Evolutionary conservation across 2,329 filamentous ascomycete species (phyloP), one percentile per base, ranked within the genome.

Genomic region (Colletotrichum tanaceti): DNA sequence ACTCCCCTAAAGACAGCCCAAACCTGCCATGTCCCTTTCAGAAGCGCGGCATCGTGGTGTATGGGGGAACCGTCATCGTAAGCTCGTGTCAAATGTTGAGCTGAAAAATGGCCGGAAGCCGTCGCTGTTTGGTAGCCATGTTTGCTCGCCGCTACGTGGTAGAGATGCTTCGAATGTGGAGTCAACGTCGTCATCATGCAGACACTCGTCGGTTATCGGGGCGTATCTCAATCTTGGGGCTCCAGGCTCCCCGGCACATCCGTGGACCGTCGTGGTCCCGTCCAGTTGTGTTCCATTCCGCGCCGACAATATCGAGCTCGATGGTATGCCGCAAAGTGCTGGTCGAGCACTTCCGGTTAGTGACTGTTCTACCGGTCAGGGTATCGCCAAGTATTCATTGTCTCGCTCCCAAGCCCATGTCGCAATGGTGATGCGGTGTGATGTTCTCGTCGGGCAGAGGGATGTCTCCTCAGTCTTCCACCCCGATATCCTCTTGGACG

Each of bases 401-500:
- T 32, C 50, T 22, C 32, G 20, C 32, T 16, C 50, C n/a, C n/a
- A 38, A 20, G 20, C 50, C 28, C 28, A 9, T 32, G 28, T 32
- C 28, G 28, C 28, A 32, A 10, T 32, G 28, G 28, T 32, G 7
- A 32, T 32, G 32, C 50, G 13, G 46, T 13, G 5, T 43, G 10
- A 10, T 13, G 11, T 39, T 14, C 20, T 35, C 14, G 18, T 16
- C 2, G 9, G 10, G 28, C 28, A 4, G n/a, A 32, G 7, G 28
- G 28, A n/a, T 32, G 9, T 32, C 14, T 5, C 53, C 39, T 77
- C 75, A 80, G 55, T 76, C 77, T 47, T 76, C 77, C 1, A 77
- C 76, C 9, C 58, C 58, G n/a, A 70, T 16, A n/a, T 70, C 67
- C 20, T 65, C 75, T 18, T 79, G 77, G 14, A 86, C 84, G 16